Percentiles rank a stretch among this genome's conserved stretches.
These are phyloP conservation scores for Monilinia fructicola DNA, from an alignment of 2,329 filamentous ascomycete genomes.

Conservation along the genomic window DNA sequence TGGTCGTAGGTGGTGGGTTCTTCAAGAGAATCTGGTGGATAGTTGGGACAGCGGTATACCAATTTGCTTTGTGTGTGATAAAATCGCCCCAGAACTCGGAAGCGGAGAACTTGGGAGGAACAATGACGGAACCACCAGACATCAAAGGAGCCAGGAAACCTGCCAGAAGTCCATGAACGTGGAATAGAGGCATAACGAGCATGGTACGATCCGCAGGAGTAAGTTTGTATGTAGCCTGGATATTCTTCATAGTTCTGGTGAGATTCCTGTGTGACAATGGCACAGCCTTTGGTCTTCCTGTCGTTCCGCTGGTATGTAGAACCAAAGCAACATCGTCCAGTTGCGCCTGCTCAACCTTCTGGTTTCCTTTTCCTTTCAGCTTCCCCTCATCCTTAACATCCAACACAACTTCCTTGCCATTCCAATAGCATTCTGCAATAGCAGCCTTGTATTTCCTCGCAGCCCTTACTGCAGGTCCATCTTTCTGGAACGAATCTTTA, in stretches of 20 bases:
- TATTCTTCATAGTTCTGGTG: slow-evolving; percentile 80
- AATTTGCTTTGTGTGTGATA: slow-evolving; percentile 71
- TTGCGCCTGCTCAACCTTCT: slow-evolving; percentile 54
- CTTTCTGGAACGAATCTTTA: slow-evolving; percentile 63
- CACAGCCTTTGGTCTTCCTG: slow-evolving; percentile 80
- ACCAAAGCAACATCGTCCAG: slow-evolving; percentile 81
- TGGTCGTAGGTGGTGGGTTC: slow-evolving; percentile 64
- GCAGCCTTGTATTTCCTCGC: slow-evolving; percentile 77
- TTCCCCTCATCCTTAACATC: slow-evolving; percentile 77
- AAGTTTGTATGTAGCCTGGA: slow-evolving; percentile 73
- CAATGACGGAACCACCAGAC: slow-evolving; percentile 75
- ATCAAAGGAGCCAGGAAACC: slow-evolving; percentile 75
- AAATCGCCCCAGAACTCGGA: slow-evolving; percentile 82
- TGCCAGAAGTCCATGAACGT: slow-evolving; percentile 84
- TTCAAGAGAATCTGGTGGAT: slow-evolving; percentile 88
- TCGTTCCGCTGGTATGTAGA: slow-evolving; percentile 81
- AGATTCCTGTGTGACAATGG: slow-evolving; percentile 80
- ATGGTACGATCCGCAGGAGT: slow-evolving; percentile 72
- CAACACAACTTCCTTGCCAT: slow-evolving; percentile 67
- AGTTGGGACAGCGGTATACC: slow-evolving; percentile 91
- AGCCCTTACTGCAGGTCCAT: slow-evolving; percentile 71
- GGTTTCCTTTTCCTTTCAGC: slow-evolving; percentile 52
- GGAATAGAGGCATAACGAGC: slow-evolving; percentile 88
- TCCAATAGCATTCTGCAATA: slow-evolving; percentile 85
- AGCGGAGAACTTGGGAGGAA: slow-evolving; percentile 78